phyloP scores from a whole-genome alignment of 805 yeast genomes.

The Candida bentonensis region DNA sequence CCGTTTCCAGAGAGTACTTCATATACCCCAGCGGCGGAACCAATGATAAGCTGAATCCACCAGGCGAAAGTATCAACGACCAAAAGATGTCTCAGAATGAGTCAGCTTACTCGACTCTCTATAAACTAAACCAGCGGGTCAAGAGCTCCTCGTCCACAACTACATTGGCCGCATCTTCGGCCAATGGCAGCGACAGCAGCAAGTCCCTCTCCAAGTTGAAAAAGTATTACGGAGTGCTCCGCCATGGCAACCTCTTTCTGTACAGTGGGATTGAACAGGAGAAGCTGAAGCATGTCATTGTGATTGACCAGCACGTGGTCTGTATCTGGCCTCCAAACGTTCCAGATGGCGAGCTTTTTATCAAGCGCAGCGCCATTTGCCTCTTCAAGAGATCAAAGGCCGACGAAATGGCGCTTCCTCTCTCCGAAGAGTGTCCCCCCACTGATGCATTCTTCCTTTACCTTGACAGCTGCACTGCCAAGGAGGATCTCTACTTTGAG shows the following conservation, averaged over 20 bases:
- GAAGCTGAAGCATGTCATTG: constrained; percentile 66
- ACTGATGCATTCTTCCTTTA: constrained; percentile 45
- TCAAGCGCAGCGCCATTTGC: constrained; percentile 68
- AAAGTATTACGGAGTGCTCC: constrained; percentile 33
- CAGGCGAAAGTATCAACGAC: constrained; percentile 17
- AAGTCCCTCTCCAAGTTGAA: constrained; percentile 11
- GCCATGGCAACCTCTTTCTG: constrained; percentile 81
- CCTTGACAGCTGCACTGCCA: constrained; percentile 63
- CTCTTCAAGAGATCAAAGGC: constrained; percentile 35
- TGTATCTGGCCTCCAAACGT: constrained; percentile 74
- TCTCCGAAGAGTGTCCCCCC: constrained; percentile 17
- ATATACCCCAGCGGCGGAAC: constrained; percentile 28
- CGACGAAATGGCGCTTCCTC: constrained; percentile 15
- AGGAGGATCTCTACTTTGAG: constrained; percentile 89
- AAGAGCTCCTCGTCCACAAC: constrained; percentile 3
- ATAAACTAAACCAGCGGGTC: constrained; percentile 26
- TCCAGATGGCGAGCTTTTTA: constrained; percentile 65
- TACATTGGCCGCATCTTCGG: neutral
- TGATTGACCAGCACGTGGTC: constrained; percentile 54
- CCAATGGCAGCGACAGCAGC: neutral
- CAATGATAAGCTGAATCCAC: constrained; percentile 19
- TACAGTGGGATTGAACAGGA: constrained; percentile 55
- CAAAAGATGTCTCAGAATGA: constrained; percentile 25
- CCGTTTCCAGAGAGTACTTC: constrained; percentile 70
- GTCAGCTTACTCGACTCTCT: constrained; percentile 48